Evolutionary conservation across 345 rosid genomes (phyloP), one percentile per base, ranked within the genome.

Genomic region (Citrus unshiu): DNA sequence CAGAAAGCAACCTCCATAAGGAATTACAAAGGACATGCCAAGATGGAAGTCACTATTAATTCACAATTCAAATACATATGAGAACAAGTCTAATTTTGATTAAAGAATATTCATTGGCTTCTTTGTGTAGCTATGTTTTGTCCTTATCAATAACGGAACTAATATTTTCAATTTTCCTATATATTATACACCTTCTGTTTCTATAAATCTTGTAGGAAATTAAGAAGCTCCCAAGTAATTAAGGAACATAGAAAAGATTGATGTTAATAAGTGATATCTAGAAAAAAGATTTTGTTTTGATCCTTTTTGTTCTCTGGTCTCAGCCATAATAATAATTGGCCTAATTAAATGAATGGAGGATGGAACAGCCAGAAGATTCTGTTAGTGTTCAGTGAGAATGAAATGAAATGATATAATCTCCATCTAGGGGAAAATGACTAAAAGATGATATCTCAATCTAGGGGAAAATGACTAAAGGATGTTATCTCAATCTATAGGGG

Each of bases 11-110:
- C 70, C 60, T 65, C 63, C 74, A 76, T 16, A 12, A 46, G 19
- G 58, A 54, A 54, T 54, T 54, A 54, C 7, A 16, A 54, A 18
- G n/a, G 68, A 71, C 56, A 78, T 2, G 73, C 69, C 82, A 77
- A 70, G 54, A 60, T 73, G 22, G 39, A 75, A 56, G 40, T 32
- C 24, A 67, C 32, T 37, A 19, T 49, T 74, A 46, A 12, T 46
- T 46, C 51, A 46, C 51, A 46, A 46, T 46, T 46, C 51, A 46
- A 46, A 12, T 46, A 3, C 4, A 46, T 3, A 46, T 46, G 14
- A 3, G 57, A 43, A 43, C 5, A 62, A 29, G n/a, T 72, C 67
- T 12, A 29, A 25, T 57, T 18, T n/a, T 46, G 16, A 4, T 9
- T 30, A 68, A 49, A 7, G 71, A 64, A 19, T 9, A 37, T 64